Evolutionary conservation across 257 asterid species (phyloP).

Genomic region (Solanum bulbocastanum): DNA sequence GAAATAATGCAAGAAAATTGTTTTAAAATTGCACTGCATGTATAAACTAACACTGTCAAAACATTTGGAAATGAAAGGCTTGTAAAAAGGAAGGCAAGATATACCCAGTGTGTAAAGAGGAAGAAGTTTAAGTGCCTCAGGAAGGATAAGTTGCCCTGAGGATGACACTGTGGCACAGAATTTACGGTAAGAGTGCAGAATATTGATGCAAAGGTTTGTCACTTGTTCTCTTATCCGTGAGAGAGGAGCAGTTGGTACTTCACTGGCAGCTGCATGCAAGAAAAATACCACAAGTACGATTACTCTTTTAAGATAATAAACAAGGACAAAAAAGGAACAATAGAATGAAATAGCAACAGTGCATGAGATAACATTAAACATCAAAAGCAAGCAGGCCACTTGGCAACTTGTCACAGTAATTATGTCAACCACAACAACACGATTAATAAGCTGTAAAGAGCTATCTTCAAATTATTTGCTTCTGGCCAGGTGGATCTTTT

Average conservation of each 20-base stretch:
- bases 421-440: background rate
- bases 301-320: background rate
- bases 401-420: background rate
- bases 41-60: background rate
- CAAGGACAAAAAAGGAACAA: background rate
- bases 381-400: background rate
- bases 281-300: constrained; percentile 7
- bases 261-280: constrained; percentile 64
- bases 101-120: constrained; percentile 93
- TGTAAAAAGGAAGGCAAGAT: constrained; percentile 9
- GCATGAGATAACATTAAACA: background rate
- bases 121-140: constrained; percentile 93
- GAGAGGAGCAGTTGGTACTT: constrained; percentile 70
- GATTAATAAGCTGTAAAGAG: background rate
- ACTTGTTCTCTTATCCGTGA: constrained; percentile 85
- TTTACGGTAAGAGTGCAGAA: constrained; percentile 84
- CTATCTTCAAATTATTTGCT: background rate
- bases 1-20: background rate
- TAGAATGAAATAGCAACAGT: background rate
- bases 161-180: constrained; percentile 94
- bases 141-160: constrained; percentile 91
- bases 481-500: background rate
- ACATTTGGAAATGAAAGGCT: background rate
- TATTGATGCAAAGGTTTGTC: constrained; percentile 77
- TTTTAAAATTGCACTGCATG: background rate